These are phyloP conservation scores for Berberis thunbergii DNA, from an alignment of 164 flowering plant genomes.

Conservation along the genomic window DNA sequence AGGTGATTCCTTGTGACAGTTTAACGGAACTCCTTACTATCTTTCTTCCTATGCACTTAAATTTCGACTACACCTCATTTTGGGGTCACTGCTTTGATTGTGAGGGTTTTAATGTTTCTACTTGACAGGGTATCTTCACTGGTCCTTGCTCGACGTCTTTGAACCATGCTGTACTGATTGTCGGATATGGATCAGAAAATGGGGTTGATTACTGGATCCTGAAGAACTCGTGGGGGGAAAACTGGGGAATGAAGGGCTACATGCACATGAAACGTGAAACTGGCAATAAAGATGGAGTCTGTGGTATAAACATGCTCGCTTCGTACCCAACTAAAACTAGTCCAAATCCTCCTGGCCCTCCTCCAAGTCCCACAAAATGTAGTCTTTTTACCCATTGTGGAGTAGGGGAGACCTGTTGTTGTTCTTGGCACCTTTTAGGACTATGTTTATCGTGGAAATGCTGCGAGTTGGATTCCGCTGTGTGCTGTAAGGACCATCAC, in stretches of 20 bases:
- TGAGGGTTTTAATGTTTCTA: conserved; percentile 1
- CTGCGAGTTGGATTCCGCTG: conserved; percentile 54
- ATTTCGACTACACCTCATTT: not conserved
- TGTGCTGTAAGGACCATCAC: conserved; percentile 63
- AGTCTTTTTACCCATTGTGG: conserved; percentile 42
- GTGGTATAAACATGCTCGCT: conserved; percentile 83
- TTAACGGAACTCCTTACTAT: not conserved
- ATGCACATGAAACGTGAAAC: conserved; percentile 55
- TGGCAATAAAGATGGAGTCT: conserved; percentile 50
- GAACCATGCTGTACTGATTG: conserved; percentile 77
- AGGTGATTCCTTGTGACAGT: conserved; percentile 32
- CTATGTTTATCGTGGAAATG: conserved; percentile 78
- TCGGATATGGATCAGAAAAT: conserved; percentile 71
- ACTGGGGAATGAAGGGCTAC: conserved; percentile 85
- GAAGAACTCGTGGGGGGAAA: conserved; percentile 83
- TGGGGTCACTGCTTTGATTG: not conserved
- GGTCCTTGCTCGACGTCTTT: conserved; percentile 79
- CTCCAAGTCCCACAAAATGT: conserved; percentile 67
- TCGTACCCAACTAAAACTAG: conserved; percentile 80
- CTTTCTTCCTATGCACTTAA: not conserved
- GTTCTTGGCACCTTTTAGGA: conserved; percentile 45
- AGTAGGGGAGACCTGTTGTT: conserved; percentile 79
- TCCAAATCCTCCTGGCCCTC: conserved; percentile 77
- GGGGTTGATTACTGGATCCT: conserved; percentile 84
- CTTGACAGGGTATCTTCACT: conserved; percentile 58